Base-by-base conservation (phyloP, 345 rosid genomes). In the Corchorus olitorius region DNA sequence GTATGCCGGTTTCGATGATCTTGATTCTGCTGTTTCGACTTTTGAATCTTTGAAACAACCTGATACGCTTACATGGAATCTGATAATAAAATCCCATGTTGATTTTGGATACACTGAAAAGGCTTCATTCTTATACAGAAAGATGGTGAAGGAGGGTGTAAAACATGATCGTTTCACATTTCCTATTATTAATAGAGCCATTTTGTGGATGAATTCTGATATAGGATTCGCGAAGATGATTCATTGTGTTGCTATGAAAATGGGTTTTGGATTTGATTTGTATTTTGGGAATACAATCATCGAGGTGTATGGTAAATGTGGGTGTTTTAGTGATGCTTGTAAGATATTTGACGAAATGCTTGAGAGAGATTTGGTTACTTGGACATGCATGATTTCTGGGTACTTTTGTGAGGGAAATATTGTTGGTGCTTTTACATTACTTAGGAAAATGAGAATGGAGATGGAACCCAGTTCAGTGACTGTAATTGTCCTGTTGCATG, bases 321-420 rank as follows among this genome's bases (percentile, higher is more conserved):
- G 76, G 70, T 58, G 35, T 16, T n/a, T 56, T 34, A 10, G 5
- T 37, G 14, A 70, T 50, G 88, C 78, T 19, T 53, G 4, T 2
- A 69, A 81, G 20, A 12, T 83, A 83, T 81, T 85, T 35, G 83
- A 81, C 54, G 77, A 71, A 39, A 83, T 85, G 83, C 10, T 63
- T 19, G 81, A 39, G n/a, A 81, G 83, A 45, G 88, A 85, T 76
- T 74, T 81, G 84, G 86, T 83, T 68, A 74, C 83, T 19, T 83
- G 84, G 81, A 85, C 86, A 16, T 72, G 82, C 4, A 62, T 81
- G 76, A 83, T 86, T 48, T 81, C 84, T 17, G 86, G 76, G 50
- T 75, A 34, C 74, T 74, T 81, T 66, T 35, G 52, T 41, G 80
- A 75, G 73, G 83, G 83, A 68, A 50, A 56, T 59, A 1, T 77